Conservation (phyloP, 306 rosid species). For the Inga leiocalycina region DNA sequence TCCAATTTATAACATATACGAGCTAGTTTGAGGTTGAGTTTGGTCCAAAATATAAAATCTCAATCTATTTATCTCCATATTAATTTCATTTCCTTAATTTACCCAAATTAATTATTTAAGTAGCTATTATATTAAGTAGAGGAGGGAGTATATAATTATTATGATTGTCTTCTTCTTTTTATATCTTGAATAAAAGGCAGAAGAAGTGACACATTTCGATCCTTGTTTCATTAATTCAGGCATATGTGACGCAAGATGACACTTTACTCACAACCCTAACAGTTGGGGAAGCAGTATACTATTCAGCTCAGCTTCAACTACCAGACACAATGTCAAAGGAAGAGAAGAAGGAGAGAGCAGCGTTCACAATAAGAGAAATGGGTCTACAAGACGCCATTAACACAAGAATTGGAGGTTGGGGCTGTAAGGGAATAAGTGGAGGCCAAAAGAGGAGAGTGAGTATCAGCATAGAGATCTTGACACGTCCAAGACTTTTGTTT, state of each 20-base stretch:
- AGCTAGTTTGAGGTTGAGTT: too few relatives aligned
- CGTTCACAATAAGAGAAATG: slow-evolving; percentile 47
- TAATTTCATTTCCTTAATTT: too few relatives aligned
- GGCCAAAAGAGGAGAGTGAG: slow-evolving; percentile 54
- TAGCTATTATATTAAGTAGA: too few relatives aligned
- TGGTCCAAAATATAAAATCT: too few relatives aligned
- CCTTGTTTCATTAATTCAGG: not conserved
- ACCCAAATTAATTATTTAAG: too few relatives aligned
- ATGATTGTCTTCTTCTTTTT: too few relatives aligned
- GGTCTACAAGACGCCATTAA: slow-evolving; percentile 50
- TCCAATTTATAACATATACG: too few relatives aligned
- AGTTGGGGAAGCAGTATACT: slow-evolving; percentile 49
- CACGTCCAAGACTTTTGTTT: slow-evolving; percentile 47
- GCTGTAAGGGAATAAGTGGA: slow-evolving; percentile 49
- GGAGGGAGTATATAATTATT: too few relatives aligned
- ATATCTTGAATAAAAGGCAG: too few relatives aligned
- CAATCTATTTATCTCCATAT: too few relatives aligned
- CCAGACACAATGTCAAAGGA: slow-evolving; percentile 44
- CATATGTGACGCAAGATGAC: slow-evolving; percentile 43
- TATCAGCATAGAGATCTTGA: slow-evolving; percentile 55
- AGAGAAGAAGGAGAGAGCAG: slow-evolving; percentile 53
- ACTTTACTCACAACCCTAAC: slow-evolving; percentile 45
- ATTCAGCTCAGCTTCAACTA: slow-evolving; percentile 56
- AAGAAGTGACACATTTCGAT: not conserved
- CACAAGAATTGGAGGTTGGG: slow-evolving; percentile 60